Evolutionary conservation across 306 rosid genomes (phyloP).

Genomic region (Nissolia schottii): DNA sequence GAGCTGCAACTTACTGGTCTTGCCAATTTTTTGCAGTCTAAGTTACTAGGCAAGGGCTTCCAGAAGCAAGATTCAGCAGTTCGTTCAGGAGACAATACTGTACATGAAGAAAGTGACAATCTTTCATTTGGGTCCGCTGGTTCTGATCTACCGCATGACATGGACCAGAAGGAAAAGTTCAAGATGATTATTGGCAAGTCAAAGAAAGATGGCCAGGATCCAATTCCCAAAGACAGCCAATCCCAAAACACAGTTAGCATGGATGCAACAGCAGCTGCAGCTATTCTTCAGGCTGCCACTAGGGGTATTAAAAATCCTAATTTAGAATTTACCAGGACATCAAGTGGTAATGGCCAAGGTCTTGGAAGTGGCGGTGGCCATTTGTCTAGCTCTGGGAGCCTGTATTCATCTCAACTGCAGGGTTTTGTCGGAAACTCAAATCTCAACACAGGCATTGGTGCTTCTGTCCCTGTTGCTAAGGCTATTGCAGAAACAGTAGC

Average conservation of each 20-base stretch:
- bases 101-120: conserved; percentile 34
- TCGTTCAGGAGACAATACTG: conserved; percentile 39
- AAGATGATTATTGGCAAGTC: conserved; percentile 59
- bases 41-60: conserved; percentile 43
- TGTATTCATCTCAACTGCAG: conserved; percentile 39
- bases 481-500: conserved; percentile 63
- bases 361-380: conserved; percentile 43
- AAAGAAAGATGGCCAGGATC: conserved; percentile 61
- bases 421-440: conserved; percentile 23
- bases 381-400: conserved; percentile 47
- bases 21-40: conserved; percentile 35
- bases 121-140: conserved; percentile 39
- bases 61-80: conserved; percentile 37
- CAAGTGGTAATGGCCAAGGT: conserved; percentile 48
- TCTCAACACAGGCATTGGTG: conserved; percentile 18
- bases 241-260: conserved; percentile 36
- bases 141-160: conserved; percentile 44
- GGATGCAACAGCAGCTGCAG: conserved; percentile 65
- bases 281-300: conserved; percentile 85
- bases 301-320: conserved; percentile 60
- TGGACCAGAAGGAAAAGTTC: conserved; percentile 66
- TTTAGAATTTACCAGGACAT: conserved; percentile 47
- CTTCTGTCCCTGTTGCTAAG: conserved; percentile 51
- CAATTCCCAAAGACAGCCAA: conserved; percentile 39
- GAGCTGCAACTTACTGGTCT: conserved; percentile 21